Percentiles rank a stretch among this genome's conserved stretches.
phyloP scores from a whole-genome alignment of 768 basidiomycete genomes.

The Phanerochaete carnosa region DNA sequence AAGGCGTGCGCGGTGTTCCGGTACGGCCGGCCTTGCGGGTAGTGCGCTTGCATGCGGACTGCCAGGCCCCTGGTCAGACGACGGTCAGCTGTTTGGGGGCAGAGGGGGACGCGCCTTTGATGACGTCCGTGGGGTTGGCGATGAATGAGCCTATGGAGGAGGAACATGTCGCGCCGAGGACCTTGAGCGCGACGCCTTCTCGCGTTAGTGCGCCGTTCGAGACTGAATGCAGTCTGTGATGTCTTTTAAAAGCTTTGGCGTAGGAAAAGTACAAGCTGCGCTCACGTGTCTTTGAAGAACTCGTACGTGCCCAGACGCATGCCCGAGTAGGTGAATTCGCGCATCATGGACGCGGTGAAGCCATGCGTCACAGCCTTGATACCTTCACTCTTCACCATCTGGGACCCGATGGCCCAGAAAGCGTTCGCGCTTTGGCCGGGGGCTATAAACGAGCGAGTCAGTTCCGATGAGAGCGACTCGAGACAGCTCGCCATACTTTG shows the following conservation, averaged over 20 bases:
- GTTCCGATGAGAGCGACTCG: background rate
- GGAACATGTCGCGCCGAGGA: slow-evolving; percentile 28
- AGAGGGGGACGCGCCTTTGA: slow-evolving; percentile 23
- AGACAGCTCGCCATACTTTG: slow-evolving; percentile 19
- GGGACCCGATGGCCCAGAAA: slow-evolving; percentile 29
- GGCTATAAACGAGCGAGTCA: slow-evolving; percentile 9
- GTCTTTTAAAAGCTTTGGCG: background rate
- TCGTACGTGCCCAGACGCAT: slow-evolving; percentile 34
- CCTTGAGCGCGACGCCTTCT: slow-evolving; percentile 31
- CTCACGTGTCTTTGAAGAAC: slow-evolving; percentile 34
- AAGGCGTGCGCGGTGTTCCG: slow-evolving; percentile 29
- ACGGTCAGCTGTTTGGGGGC: background rate
- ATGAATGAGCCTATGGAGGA: slow-evolving; percentile 30
- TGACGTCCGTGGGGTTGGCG: slow-evolving; percentile 33
- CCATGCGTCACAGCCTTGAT: slow-evolving; percentile 27
- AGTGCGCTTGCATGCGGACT: slow-evolving; percentile 34
- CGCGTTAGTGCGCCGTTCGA: slow-evolving; percentile 23
- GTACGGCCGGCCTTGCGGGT: slow-evolving; percentile 31
- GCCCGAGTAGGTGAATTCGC: slow-evolving; percentile 32
- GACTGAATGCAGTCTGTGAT: slow-evolving; percentile 18
- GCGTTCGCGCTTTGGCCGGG: slow-evolving; percentile 27
- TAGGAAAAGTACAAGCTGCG: background rate
- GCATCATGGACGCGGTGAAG: slow-evolving; percentile 31
- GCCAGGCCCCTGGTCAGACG: background rate
- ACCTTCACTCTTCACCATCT: slow-evolving; percentile 32